Base-by-base conservation (phyloP, 2,329 filamentous ascomycete species). In the Pseudopyricularia javanii region DNA sequence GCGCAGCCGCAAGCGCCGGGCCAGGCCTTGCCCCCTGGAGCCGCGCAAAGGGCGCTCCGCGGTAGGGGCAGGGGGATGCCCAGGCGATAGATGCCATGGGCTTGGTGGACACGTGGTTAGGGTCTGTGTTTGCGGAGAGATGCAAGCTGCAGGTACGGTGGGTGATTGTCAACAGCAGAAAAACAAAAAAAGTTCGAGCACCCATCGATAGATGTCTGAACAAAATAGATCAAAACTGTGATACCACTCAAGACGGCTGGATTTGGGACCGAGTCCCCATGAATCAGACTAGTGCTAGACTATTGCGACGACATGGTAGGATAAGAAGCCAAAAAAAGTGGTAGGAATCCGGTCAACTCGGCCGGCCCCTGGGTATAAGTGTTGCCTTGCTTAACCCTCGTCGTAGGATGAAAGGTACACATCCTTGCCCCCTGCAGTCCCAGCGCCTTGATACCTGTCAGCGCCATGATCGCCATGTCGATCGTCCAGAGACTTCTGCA, bases 11-110 rank as follows among this genome's bases (percentile, higher is more conserved):
- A 95, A 69, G 89, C 82, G 8, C 91, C 91, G 0, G 79, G 82
- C 53, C 78, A 86, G 68, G 79, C 82, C 20, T 74, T 91, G 59
- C 87, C 86, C 4, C 84, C 85, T 1, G 87, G 86, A 59, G 91
- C 91, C 22, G 91, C 91, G 11, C 91, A 97, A 74, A 78, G 91
- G 63, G 91, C 90, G 43, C 71, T 97, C 59, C 79, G 91, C 57
- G 88, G 86, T 55, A 76, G 89, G 60, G 90, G 91, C 57, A 83
- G 89, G 54, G 89, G 89, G 34, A 93, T 97, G 90, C 91, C 93
- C 26, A 82, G 88, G 68, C 78, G 88, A 74, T 91, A 76, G 63
- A 57, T 15, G 28, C 33, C 8, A 17, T 14, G 24, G 32, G n/a
- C 24, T 52, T 11, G 6, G 20, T 8, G 17, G 17, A 33, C 52